Evolutionary conservation across 345 rosid genomes (phyloP), one percentile per base, ranked within the genome.

Genomic region (Populus simonii): DNA sequence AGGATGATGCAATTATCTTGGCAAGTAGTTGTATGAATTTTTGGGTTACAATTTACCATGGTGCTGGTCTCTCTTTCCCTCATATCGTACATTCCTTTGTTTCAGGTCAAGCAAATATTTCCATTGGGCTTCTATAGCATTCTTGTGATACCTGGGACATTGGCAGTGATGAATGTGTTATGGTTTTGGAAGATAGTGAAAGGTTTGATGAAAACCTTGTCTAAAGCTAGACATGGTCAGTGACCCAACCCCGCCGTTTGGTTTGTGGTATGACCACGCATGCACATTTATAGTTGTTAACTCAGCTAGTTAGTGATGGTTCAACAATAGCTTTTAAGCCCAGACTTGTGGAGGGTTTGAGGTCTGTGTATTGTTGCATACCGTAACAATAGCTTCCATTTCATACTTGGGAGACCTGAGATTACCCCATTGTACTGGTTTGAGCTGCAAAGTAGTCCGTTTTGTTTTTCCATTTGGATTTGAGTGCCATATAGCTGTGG

Each of bases 141-240:
- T 85, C 86, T 94, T 33, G 53, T 77, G 23, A 85, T 89, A 74
- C 80, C 95, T 57, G 83, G 90, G 0, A 23, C 78, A 15, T 53
- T 94, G 80, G 79, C 86, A 45, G 7, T 80, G 25, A 89, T 92
- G 97, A 94, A 94, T 75, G 53, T 84, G 53, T 29, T 87, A 16
- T 94, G 98, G 97, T 92, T 92, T 80, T 91, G 92, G 91, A 94
- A 94, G 86, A 92, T 92, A 36, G 77, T 86, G 31, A 91, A 83
- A 82, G 97, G 98, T 68, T 31, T 94, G 90, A 72, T 90, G 67
- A 94, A 87, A 84, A 91, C 93, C 68, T 53, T 94, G 25, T 85
- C 88, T 6, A 94, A 87, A 86, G 86, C 86, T 7, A 88, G 81
- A 78, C 92, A 82, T 83, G 59, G 75, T n/a, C 84, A 80, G 23